A percentile compares a stretch with the other conserved stretches of the same genome.
phyloP scores from a whole-genome alignment of 495 filamentous ascomycete genomes.

The Aspergillus affinis region DNA sequence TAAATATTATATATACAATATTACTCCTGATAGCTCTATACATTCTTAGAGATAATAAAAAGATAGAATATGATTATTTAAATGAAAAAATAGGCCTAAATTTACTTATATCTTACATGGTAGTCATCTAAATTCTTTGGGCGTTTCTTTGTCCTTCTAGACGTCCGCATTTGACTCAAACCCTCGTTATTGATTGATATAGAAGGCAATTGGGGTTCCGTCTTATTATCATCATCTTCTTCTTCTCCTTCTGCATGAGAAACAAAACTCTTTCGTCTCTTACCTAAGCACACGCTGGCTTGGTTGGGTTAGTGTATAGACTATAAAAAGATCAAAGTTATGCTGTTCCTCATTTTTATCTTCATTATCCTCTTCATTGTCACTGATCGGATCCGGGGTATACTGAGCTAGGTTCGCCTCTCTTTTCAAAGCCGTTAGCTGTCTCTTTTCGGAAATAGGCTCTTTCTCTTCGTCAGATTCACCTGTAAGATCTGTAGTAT shows the following conservation, averaged over 20 bases:
- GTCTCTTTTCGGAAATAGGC: not conserved
- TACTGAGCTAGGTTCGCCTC: not conserved
- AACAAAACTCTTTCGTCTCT: too few relatives aligned
- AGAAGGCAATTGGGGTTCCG: too few relatives aligned
- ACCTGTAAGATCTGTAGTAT: not conserved
- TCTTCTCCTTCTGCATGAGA: too few relatives aligned
- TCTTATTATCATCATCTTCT: too few relatives aligned
- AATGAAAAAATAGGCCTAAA: too few relatives aligned
- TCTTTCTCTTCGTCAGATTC: slow-evolving; percentile 1
- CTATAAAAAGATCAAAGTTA: not conserved
- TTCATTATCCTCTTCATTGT: slow-evolving; percentile 1
- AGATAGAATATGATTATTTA: not conserved
- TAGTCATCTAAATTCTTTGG: too few relatives aligned
- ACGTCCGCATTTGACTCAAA: not conserved
- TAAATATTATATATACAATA: not conserved
- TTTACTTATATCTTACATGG: too few relatives aligned
- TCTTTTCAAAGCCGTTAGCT: not conserved
- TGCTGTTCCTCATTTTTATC: not conserved
- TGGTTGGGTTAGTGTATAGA: not conserved
- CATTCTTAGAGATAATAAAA: not conserved
- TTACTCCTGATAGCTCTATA: not conserved
- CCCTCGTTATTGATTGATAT: slow-evolving; percentile 1
- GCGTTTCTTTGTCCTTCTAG: not conserved
- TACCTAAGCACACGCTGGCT: not conserved
- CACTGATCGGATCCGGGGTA: not conserved